Base-by-base conservation (phyloP, 345 rosid species). In the Aquilaria yunnanensis region DNA sequence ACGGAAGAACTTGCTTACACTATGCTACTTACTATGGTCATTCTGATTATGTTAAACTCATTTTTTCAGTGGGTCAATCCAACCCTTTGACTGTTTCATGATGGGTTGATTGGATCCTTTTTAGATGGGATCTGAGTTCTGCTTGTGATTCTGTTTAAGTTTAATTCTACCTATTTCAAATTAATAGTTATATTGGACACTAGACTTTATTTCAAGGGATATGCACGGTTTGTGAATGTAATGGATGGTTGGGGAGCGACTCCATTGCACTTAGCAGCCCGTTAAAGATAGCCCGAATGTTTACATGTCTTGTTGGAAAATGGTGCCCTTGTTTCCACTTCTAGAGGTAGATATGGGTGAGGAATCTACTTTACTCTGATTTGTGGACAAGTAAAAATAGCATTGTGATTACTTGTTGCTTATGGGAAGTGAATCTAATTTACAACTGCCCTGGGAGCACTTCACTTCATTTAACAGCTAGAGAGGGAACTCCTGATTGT, bases 401-500 rank as follows among this genome's bases (percentile, higher is more conserved):
- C 7, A 5, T 9, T 37, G 43, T 37, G 5, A 37, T 37, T 37
- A 0, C 43, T 4, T 37, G 43, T 37, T 37, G 43, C 43, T 37
- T 37, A 37, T 37, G 43, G 43, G 0, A 37, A 37, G 7, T 4
- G 8, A 37, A 37, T 37, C 43, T 37, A 37, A 37, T 66, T 74
- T 78, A 52, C 77, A 95, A 97, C 46, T 85, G 66, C 61, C 93
- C 94, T 0, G 97, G 96, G 23, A 91, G 96, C 67, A 89, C 99
- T 56, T 93, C 99, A 75, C 99, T 95, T 74, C 99, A 91, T 78
- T 77, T 95, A 69, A 97, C 99, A 47, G 97, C 99, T 33, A 81
- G 96, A 78, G 95, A 96, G 0, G 99, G 99, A 53, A 91, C 97
- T 73, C 86, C 87, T 14, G 99, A 89, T 67, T 95, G 99, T 66